A percentile compares a stretch with the other conserved stretches of the same genome.
Conservation (phyloP, 2,329 filamentous ascomycete species). For the Claviceps sp. region DNA sequence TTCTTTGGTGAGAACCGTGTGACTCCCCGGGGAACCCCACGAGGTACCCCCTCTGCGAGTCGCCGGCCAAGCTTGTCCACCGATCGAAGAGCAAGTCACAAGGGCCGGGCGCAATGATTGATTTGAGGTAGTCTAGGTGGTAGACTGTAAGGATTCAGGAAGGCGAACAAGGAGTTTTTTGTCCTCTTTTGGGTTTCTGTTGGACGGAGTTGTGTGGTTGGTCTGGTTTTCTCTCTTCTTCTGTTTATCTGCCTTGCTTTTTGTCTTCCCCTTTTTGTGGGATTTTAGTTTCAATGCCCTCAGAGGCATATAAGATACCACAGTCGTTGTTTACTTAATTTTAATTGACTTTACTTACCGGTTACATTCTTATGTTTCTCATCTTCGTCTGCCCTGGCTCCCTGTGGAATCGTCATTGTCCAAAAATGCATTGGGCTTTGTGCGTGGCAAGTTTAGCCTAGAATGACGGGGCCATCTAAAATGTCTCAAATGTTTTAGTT, state of each 20-base stretch:
- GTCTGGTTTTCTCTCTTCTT: background rate
- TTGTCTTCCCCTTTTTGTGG: background rate
- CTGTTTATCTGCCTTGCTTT: background rate
- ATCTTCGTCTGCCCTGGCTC: no score
- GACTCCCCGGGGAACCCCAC: slow-evolving; percentile 23
- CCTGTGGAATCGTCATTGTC: no score
- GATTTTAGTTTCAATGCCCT: background rate
- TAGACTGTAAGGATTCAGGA: background rate
- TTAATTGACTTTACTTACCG: background rate
- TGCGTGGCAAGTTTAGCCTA: no score
- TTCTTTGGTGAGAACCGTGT: slow-evolving; percentile 29
- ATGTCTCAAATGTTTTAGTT: no score
- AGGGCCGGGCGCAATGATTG: background rate
- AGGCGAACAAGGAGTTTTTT: no score
- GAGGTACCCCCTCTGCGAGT: slow-evolving; percentile 24
- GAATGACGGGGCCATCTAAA: no score
- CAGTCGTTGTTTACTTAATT: background rate
- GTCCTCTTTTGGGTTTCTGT: no score
- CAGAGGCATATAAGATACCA: background rate
- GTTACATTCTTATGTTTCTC: no score
- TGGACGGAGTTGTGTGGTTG: background rate
- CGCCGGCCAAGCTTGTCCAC: slow-evolving; percentile 17
- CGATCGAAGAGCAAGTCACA: slow-evolving; percentile 3
- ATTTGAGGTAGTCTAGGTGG: no score
- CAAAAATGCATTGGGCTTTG: no score